Conservation (phyloP, 495 filamentous ascomycete genomes). For the Xylaria bambusicola region DNA sequence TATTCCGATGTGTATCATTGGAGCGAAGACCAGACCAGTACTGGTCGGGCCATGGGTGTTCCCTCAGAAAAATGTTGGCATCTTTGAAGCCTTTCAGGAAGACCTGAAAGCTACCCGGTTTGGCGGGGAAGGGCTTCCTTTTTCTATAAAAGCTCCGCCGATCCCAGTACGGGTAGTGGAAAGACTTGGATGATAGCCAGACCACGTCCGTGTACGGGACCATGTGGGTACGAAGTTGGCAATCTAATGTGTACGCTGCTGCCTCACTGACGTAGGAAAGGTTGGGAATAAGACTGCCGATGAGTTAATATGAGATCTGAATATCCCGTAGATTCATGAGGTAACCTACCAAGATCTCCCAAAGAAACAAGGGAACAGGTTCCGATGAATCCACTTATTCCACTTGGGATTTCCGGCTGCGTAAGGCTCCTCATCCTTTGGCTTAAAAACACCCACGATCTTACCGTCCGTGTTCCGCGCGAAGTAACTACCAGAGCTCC, state of each 20-base stretch:
- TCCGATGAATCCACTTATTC: slow-evolving; percentile 95
- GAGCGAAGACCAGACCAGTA: slow-evolving; percentile 73
- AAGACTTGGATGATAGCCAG: slow-evolving; percentile 90
- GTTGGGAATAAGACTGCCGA: slow-evolving; percentile 81
- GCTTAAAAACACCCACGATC: slow-evolving; percentile 97
- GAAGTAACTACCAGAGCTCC: slow-evolving; percentile 97
- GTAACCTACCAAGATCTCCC: slow-evolving; percentile 74
- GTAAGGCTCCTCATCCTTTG: slow-evolving; percentile 98
- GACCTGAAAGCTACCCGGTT: slow-evolving; percentile 94
- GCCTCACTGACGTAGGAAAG: slow-evolving; percentile 99
- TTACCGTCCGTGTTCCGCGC: slow-evolving; percentile 88
- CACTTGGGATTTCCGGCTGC: slow-evolving; percentile 90
- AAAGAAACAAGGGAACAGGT: slow-evolving; percentile 96
- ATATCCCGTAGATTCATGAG: not conserved
- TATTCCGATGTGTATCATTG: slow-evolving; percentile 70
- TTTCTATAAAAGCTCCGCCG: slow-evolving; percentile 84
- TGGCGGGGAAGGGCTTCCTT: slow-evolving; percentile 83
- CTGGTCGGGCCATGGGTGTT: slow-evolving; percentile 98
- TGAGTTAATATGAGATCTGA: slow-evolving; percentile 10
- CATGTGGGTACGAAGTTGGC: slow-evolving; percentile 82
- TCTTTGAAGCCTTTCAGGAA: slow-evolving; percentile 97
- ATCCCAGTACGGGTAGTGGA: slow-evolving; percentile 98
- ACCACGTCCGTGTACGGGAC: slow-evolving; percentile 97
- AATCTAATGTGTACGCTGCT: slow-evolving; percentile 92
- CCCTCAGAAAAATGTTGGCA: slow-evolving; percentile 89